phyloP scores from a whole-genome alignment of 73 alveolate genomes.

The Uronychia setigera region DNA sequence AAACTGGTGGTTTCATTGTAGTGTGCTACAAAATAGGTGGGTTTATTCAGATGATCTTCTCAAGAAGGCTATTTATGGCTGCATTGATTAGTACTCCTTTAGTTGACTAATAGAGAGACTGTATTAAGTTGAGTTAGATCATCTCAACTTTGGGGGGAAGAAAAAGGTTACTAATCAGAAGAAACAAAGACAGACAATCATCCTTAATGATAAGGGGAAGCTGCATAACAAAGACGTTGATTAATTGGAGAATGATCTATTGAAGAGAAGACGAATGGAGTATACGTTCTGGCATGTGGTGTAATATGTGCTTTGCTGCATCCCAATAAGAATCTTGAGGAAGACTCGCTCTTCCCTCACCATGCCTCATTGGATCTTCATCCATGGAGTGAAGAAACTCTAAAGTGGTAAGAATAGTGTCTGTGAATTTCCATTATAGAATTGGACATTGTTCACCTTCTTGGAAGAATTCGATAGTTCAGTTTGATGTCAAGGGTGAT shows the following conservation, averaged over 20 bases:
- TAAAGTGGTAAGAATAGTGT: background rate
- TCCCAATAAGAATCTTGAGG: background rate
- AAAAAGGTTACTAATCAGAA: too few species aligned
- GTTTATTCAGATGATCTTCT: background rate
- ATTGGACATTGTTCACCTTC: background rate
- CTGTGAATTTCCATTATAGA: background rate
- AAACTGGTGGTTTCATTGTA: background rate
- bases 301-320: background rate
- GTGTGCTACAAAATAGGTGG: background rate
- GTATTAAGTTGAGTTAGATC: background rate
- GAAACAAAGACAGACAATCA: background rate
- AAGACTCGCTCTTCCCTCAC: background rate
- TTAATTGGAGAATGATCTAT: background rate
- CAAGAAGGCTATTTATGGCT: background rate
- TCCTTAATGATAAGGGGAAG: background rate
- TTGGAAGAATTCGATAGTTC: background rate
- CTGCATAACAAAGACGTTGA: background rate
- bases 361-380: background rate
- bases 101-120: background rate
- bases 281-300: background rate
- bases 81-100: background rate
- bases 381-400: background rate
- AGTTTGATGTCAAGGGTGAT: background rate
- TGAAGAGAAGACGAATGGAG: background rate
- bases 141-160: background rate